A percentile compares a stretch with the other conserved stretches of the same genome.
phyloP scores from a whole-genome alignment of 139 green algal genomes.

The Haematococcus lacustris region DNA sequence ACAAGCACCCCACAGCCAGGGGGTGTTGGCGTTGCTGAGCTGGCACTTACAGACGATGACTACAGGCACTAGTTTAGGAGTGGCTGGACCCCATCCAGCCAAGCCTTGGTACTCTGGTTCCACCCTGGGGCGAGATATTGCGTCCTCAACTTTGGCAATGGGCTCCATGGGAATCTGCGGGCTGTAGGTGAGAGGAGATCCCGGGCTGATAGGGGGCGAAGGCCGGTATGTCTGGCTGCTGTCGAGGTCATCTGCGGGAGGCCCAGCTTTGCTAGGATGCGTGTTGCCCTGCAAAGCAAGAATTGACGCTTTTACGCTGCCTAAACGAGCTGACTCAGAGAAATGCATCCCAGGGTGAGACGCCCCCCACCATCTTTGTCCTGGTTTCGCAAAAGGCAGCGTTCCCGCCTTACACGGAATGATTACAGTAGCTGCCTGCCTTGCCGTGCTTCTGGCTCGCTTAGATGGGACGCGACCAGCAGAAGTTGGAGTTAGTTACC shows the following conservation, averaged over 20 bases:
- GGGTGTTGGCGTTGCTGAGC: neutral
- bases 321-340: neutral
- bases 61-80: constrained; percentile 77
- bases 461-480: neutral
- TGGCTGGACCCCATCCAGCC: constrained; percentile 62
- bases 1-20: neutral
- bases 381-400: neutral
- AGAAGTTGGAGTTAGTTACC: neutral
- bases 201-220: constrained; percentile 49
- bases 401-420: neutral
- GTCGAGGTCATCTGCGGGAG: constrained; percentile 10
- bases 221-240: constrained; percentile 10
- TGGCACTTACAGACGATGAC: constrained; percentile 75
- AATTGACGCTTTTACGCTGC: neutral
- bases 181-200: constrained; percentile 81
- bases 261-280: constrained; percentile 28
- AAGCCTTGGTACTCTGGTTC: constrained; percentile 62
- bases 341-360: neutral
- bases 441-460: neutral
- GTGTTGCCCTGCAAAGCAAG: constrained; percentile 53
- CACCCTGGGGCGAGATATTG: constrained; percentile 1
- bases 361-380: neutral
- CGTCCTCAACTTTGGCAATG: constrained; percentile 27
- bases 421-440: neutral
- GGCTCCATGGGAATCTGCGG: constrained; percentile 71